Evolutionary conservation across 129 eudicot genomes (phyloP).

Genomic region (Chrysanthemum lavandulifolium): DNA sequence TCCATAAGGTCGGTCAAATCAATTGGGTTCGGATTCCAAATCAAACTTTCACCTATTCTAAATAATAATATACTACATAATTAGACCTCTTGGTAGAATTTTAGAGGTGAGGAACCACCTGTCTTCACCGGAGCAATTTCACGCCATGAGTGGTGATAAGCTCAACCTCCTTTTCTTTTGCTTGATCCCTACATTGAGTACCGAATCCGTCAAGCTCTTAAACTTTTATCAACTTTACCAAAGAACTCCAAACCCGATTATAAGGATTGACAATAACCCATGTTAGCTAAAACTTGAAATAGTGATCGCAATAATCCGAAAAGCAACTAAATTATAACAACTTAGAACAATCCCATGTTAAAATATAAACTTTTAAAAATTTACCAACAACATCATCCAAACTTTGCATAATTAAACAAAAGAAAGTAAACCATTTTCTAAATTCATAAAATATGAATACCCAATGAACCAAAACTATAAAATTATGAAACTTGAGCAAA

Average conservation of each 20-base stretch:
- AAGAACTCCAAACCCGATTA: constrained; percentile 49
- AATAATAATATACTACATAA: neutral
- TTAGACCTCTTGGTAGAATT: constrained; percentile 62
- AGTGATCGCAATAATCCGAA: neutral
- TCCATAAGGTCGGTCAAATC: too few species aligned
- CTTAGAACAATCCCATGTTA: too few species aligned
- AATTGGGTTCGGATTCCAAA: too few species aligned
- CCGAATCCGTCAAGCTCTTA: constrained; percentile 30
- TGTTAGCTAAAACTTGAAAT: neutral
- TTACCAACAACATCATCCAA: constrained; percentile 18
- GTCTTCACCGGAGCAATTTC: constrained; percentile 45
- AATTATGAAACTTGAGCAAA: too few species aligned
- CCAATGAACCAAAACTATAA: too few species aligned
- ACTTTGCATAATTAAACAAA: neutral
- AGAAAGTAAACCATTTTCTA: neutral
- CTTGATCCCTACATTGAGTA: constrained; percentile 31
- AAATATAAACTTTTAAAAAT: constrained; percentile 8
- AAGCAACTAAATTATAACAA: too few species aligned
- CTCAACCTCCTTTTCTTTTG: constrained; percentile 40
- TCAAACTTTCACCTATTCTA: neutral
- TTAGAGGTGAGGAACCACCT: constrained; percentile 39
- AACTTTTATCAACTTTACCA: constrained; percentile 33
- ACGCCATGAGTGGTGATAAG: constrained; percentile 54
- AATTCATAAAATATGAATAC: neutral
- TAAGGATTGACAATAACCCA: constrained; percentile 45